Base-by-base conservation (phyloP, 2,329 filamentous ascomycete species). In the Dothiorella sarmentorum region DNA sequence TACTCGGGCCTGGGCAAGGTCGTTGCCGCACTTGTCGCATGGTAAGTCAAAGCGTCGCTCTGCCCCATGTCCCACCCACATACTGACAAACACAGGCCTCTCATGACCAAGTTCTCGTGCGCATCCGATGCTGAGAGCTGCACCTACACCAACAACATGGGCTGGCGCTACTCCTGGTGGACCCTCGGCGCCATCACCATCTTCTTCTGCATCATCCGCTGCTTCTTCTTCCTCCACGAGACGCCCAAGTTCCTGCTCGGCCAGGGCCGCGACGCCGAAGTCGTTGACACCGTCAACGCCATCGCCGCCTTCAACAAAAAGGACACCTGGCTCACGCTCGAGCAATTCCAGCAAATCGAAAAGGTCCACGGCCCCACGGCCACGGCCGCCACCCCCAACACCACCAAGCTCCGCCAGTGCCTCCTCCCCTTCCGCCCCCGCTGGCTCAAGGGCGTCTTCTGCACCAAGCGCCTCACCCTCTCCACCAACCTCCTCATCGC, bases 211-310 rank as follows among this genome's bases (percentile, higher is more conserved):
- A 67, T 85, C 51, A 64, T 81, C 1, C 80, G 84, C 24, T 77
- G 80, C 1, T 66, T 85, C 40, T 80, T 86, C 64, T 71, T 73
- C 4, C 79, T 86, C 44, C 77, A 76, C 61, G 83, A 86, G 64
- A 84, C 82, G 2, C 83, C 83, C 2, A 86, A 86, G 64, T 86
- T 82, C 63, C 74, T 83, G 7, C 71, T 86, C 7, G 79, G 77
- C 42, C 72, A 76, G 10, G 82, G 82, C 15, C 69, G 76, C 22
- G 83, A 86, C 52, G 77, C 70, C 2, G 73, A 80, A 59, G 77
- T 84, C 0, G 76, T 85, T 40, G 65, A 67, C 20, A 75, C 77
- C 1, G 66, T 79, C 15, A 66, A 77, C 26, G 67, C 74, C 35
- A 73, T 79, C 22, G 75, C 76, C 3, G 69, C 72, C 33, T 71